Base-by-base conservation (phyloP, 1,284 basidiomycete genomes). In the Golubevia sp. region DNA sequence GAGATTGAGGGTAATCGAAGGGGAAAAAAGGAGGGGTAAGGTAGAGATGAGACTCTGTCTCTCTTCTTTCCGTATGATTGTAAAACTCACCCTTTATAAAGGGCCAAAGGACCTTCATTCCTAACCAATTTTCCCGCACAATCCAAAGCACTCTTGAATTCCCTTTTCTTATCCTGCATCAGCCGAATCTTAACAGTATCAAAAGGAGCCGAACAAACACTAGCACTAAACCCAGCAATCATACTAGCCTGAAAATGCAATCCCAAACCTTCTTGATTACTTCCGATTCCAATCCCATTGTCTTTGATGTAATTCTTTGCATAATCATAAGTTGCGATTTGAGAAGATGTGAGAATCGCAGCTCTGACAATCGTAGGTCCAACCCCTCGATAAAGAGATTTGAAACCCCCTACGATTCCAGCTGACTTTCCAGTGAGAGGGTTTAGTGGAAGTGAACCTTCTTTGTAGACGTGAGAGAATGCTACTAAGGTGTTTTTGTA, bases 241-340 rank as follows among this genome's bases (percentile, higher is more conserved):
- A 77, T 68, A 51, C 64, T 67, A 2, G 73, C 65, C 38, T 64
- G 52, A n/a, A 75, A 58, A 49, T 77, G 74, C 2, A 75, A 59
- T 1, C 56, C 48, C 27, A 69, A 63, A 2, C 74, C 74, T 57
- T 77, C 74, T 1, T 67, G 25, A 50, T 70, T 50, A 4, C 63
- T 2, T n/a, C n/a, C n/a, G n/a, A n/a, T n/a, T n/a, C n/a, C n/a
- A n/a, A n/a, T n/a, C 2, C 62, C 20, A 38, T 63, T 58, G 6
- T n/a, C 5, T 56, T 75, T 77, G 3, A 75, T 50, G 5, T 62
- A 49, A 23, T 49, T 59, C 44, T 77, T 77, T 20, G 68, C 65
- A 52, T 77, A 64, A 56, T 75, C 71, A 61, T 77, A 77, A 18
- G 64, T 67, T 5, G 68, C 71, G 24, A 77, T 68, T 61, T 77